These are phyloP conservation scores for Populus tremula DNA, from an alignment of 345 rosid genomes.

Conservation along the genomic window DNA sequence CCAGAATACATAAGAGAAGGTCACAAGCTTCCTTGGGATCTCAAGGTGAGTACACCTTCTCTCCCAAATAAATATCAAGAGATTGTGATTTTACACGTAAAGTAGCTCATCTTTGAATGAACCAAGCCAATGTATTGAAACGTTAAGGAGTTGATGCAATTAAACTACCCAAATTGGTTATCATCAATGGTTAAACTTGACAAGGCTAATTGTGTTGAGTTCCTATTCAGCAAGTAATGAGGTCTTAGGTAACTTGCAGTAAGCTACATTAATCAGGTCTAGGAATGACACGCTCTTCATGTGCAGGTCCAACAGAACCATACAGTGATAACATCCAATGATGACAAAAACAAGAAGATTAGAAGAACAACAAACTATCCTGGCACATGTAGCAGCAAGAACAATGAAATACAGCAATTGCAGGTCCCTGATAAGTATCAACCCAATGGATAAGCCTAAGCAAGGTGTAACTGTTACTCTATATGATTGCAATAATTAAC, in stretches of 20 bases:
- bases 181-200: background rate
- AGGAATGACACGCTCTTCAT: background rate
- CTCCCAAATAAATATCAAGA: background rate
- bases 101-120: background rate
- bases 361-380: background rate
- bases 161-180: background rate
- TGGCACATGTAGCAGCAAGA: background rate
- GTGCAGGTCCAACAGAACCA: background rate
- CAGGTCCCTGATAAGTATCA: background rate
- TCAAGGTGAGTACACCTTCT: too few relatives aligned
- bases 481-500: background rate
- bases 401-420: background rate
- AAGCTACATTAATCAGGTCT: background rate
- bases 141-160: background rate
- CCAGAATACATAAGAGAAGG: too few relatives aligned
- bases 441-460: background rate
- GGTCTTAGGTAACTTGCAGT: background rate
- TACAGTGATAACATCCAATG: background rate
- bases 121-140: background rate
- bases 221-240: background rate
- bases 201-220: background rate
- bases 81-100: background rate
- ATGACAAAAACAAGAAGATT: background rate
- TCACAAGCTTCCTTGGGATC: too few relatives aligned
- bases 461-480: background rate